Evolutionary conservation across 768 basidiomycete genomes (phyloP).

Genomic region (Termitomyces bulborhizus): DNA sequence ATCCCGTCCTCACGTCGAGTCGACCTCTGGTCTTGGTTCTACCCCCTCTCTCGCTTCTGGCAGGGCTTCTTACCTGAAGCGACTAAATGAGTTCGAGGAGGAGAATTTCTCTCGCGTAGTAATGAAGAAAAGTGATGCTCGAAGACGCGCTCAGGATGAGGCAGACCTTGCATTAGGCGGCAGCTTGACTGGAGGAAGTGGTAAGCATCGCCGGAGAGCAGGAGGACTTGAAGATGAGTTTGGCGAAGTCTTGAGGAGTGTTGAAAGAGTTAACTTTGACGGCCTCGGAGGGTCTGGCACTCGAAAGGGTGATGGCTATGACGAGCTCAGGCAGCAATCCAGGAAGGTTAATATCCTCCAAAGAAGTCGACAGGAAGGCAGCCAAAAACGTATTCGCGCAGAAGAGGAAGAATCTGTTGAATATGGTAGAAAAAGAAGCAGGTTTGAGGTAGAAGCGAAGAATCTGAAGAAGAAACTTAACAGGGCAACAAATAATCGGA

Average conservation of each 20-base stretch:
- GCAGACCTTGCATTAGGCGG: constrained; percentile 85
- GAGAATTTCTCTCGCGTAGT: constrained; percentile 89
- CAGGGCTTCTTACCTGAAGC: constrained; percentile 74
- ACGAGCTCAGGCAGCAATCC: constrained; percentile 64
- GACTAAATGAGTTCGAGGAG: constrained; percentile 87
- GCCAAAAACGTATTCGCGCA: constrained; percentile 20
- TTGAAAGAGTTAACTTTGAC: constrained; percentile 35
- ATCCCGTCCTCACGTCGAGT: constrained; percentile 62
- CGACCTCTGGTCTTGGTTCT: constrained; percentile 66
- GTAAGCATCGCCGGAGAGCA: constrained; percentile 48
- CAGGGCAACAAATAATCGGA: constrained; percentile 4
- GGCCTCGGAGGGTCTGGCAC: constrained; percentile 23
- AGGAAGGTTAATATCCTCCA: constrained; percentile 58
- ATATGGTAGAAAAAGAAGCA: constrained; percentile 35
- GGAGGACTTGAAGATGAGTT: constrained; percentile 84
- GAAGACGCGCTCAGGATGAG: constrained; percentile 71
- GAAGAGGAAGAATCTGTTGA: constrained; percentile 18
- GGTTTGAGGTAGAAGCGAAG: constrained; percentile 45
- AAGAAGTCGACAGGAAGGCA: constrained; percentile 39
- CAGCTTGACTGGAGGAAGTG: constrained; percentile 35
- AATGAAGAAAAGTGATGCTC: constrained; percentile 84
- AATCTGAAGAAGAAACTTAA: constrained; percentile 30
- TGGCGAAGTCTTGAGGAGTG: constrained; percentile 65
- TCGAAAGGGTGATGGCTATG: constrained; percentile 67
- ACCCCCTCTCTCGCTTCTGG: constrained; percentile 51